phyloP scores from a whole-genome alignment of 2,329 filamentous ascomycete species.

The Cercospora beticola region DNA sequence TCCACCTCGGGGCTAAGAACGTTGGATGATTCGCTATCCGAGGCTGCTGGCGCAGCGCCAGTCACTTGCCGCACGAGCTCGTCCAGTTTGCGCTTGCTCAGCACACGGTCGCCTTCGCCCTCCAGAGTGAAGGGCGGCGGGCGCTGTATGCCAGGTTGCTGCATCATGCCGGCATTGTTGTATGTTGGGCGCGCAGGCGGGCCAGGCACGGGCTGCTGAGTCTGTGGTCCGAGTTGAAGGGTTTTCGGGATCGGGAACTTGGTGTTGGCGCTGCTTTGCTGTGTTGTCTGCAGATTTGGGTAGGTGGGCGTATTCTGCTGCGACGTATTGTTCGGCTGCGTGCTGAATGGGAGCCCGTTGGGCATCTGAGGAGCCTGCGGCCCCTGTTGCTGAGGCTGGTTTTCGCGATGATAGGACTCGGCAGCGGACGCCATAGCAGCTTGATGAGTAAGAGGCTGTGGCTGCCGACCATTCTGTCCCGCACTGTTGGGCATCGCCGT shows the following conservation, averaged over 20 bases:
- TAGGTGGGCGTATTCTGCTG: conserved; percentile 30
- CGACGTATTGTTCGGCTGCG: conserved; percentile 22
- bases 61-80: conserved; percentile 93
- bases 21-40: conserved; percentile 56
- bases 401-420: conserved; percentile 17
- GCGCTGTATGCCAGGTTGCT: conserved; percentile 79
- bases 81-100: conserved; percentile 98
- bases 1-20: conserved; percentile 88
- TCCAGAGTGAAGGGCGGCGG: conserved; percentile 83
- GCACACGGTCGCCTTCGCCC: conserved; percentile 83
- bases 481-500: conserved; percentile 25
- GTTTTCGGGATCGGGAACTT: conserved; percentile 84
- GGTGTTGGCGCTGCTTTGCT: conserved; percentile 46
- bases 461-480: conserved; percentile 27
- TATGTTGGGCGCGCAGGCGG: conserved; percentile 75
- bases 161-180: conserved; percentile 80
- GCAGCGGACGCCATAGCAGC: conserved; percentile 45
- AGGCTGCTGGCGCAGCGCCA: conserved; percentile 71
- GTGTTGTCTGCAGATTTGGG: conserved; percentile 29
- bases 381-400: conserved; percentile 23
- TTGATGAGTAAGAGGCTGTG: conserved; percentile 44
- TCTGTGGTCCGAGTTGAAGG: conserved; percentile 69
- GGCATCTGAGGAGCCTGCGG: conserved; percentile 26
- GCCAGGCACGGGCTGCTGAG: conserved; percentile 73
- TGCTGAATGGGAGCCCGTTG: conserved; percentile 29